A percentile compares a stretch with the other conserved stretches of the same genome.
phyloP scores from a whole-genome alignment of 139 green algal genomes.

The Micractinium conductrix region DNA sequence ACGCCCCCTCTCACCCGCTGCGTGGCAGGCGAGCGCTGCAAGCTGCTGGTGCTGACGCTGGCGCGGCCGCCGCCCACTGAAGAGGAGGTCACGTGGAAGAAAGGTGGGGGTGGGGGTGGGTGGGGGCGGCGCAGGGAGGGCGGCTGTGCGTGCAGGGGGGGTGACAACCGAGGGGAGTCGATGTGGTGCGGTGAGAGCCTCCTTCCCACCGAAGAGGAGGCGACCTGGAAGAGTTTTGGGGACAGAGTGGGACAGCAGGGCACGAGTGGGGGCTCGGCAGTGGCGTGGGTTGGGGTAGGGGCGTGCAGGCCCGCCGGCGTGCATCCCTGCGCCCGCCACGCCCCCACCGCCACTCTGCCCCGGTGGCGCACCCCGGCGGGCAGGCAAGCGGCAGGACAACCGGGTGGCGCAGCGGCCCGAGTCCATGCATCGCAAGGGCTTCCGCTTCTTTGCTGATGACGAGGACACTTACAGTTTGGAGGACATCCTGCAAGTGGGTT shows the following conservation, averaged over 20 bases:
- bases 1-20: too few species aligned
- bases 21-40: conserved; percentile 41
- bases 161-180: conserved; percentile 34
- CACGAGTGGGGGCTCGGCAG: too few species aligned
- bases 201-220: conserved; percentile 62
- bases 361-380: too few species aligned
- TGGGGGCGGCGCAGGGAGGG: too few species aligned
- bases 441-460: conserved; percentile 79
- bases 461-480: conserved; percentile 73
- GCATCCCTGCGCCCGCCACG: background rate
- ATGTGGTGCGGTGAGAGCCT: too few species aligned
- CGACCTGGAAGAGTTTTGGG: conserved; percentile 73
- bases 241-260: too few species aligned
- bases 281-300: too few species aligned
- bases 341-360: background rate
- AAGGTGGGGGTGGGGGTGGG: conserved; percentile 42
- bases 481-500: conserved; percentile 54
- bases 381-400: conserved; percentile 29
- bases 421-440: conserved; percentile 48
- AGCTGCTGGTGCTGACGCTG: conserved; percentile 60
- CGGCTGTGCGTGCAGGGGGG: too few species aligned
- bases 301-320: too few species aligned
- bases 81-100: conserved; percentile 74
- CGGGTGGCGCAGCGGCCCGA: conserved; percentile 22
- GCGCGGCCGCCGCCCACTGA: conserved; percentile 52